A percentile compares a stretch with the other conserved stretches of the same genome.
Conservation (phyloP, 352 stramenopile genomes). For the Pythium chondricola region DNA sequence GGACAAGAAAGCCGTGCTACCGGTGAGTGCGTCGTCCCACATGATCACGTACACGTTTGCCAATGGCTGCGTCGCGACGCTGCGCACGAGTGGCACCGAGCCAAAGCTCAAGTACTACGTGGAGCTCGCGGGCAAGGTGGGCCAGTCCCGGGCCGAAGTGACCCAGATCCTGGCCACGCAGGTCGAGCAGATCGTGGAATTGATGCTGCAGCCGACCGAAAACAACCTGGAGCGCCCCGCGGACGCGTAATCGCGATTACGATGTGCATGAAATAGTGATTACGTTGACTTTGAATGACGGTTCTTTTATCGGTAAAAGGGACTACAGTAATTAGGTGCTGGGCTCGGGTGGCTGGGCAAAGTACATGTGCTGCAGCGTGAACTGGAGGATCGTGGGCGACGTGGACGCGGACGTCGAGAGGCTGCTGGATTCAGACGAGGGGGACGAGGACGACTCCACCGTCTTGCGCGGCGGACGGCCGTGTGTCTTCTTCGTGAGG, state of each 20-base stretch:
- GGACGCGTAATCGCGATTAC: slow-evolving; percentile 14
- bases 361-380: slow-evolving; percentile 81
- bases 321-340: too few species aligned
- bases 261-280: too few species aligned
- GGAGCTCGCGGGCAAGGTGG: slow-evolving; percentile 79
- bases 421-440: slow-evolving; percentile 9
- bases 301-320: too few species aligned
- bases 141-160: slow-evolving; percentile 60
- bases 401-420: slow-evolving; percentile 21
- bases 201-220: slow-evolving; percentile 76
- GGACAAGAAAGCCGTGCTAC: slow-evolving; percentile 89
- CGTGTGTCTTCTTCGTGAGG: slow-evolving; percentile 9
- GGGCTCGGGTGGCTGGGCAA: slow-evolving; percentile 30
- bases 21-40: slow-evolving; percentile 87
- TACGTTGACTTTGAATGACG: too few species aligned
- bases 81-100: slow-evolving; percentile 97
- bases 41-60: slow-evolving; percentile 97
- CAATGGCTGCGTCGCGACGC: slow-evolving; percentile 95
- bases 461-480: background rate
- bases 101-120: slow-evolving; percentile 99
- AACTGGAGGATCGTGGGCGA: slow-evolving; percentile 50
- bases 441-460: background rate
- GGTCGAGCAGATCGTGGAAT: slow-evolving; percentile 68
- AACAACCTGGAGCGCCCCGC: slow-evolving; percentile 68
- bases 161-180: slow-evolving; percentile 45